Percentiles rank a stretch among this genome's conserved stretches.
These are phyloP conservation scores for Fusarium falciforme DNA, from an alignment of 2,329 filamentous ascomycete species.

Conservation along the genomic window DNA sequence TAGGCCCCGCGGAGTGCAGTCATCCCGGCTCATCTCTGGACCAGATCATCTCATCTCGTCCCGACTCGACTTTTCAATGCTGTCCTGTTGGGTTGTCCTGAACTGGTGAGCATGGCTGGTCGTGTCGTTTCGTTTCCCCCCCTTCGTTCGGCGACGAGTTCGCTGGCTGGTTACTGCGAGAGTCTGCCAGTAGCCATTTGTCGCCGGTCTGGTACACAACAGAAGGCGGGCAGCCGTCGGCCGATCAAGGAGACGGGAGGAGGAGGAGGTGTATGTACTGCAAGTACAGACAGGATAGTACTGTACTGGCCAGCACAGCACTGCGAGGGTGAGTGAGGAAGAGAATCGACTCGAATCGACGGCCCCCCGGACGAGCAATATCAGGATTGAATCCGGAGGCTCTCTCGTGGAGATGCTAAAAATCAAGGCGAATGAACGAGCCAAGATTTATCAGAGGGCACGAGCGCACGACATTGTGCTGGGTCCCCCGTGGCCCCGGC, in stretches of 20 bases:
- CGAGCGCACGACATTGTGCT: slow-evolving; percentile 47
- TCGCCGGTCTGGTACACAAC: slow-evolving; percentile 38
- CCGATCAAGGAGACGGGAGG: slow-evolving; percentile 30
- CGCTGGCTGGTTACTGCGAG: slow-evolving; percentile 36
- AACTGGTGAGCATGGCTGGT: slow-evolving; percentile 43
- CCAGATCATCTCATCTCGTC: slow-evolving; percentile 47
- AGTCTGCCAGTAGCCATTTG: slow-evolving; percentile 40
- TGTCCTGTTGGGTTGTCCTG: slow-evolving; percentile 39
- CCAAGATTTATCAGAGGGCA: slow-evolving; percentile 47
- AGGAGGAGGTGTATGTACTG: background rate
- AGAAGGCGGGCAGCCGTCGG: slow-evolving; percentile 39
- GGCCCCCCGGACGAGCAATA: slow-evolving; percentile 37
- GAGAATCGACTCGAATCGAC: slow-evolving; percentile 27
- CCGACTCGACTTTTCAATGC: slow-evolving; percentile 40
- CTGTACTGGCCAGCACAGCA: background rate
- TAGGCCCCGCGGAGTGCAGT: slow-evolving; percentile 46
- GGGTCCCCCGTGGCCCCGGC: slow-evolving; percentile 42
- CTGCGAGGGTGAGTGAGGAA: slow-evolving; percentile 3
- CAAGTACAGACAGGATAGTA: background rate
- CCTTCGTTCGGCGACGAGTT: slow-evolving; percentile 11
- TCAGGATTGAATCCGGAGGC: slow-evolving; percentile 41
- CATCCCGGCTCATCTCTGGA: slow-evolving; percentile 46
- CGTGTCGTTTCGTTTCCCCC: slow-evolving; percentile 20
- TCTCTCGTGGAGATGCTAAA: slow-evolving; percentile 41
- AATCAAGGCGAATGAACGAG: slow-evolving; percentile 44